A percentile compares a stretch with the other conserved stretches of the same genome.
Conservation (phyloP, 345 rosid species). For the Sonneratia caseolaris region DNA sequence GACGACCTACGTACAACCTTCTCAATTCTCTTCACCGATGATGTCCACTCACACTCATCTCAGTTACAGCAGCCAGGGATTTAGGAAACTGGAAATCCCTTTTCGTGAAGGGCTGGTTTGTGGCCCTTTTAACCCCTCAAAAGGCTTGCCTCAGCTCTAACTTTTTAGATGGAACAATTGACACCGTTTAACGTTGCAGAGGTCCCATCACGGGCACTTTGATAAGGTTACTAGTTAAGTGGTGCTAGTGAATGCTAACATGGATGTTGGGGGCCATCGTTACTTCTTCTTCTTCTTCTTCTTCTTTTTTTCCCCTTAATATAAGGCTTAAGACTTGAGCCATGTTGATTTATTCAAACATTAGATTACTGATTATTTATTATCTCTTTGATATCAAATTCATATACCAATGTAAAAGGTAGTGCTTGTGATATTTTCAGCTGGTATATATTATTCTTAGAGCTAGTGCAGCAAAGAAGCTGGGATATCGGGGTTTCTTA, state of each 20-base stretch:
- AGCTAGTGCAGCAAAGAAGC: background rate
- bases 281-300: too few species aligned
- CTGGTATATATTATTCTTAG: background rate
- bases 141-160: background rate
- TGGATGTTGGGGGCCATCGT: too few species aligned
- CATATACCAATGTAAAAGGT: too few species aligned
- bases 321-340: too few species aligned
- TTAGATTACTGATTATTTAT: too few species aligned
- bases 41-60: background rate
- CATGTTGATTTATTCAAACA: too few species aligned
- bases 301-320: too few species aligned
- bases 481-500: background rate
- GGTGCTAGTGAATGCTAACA: background rate
- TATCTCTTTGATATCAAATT: too few species aligned
- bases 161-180: background rate
- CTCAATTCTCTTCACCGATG: background rate
- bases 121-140: too few species aligned
- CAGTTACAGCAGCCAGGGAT: background rate
- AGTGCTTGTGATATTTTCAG: background rate
- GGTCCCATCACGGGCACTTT: background rate
- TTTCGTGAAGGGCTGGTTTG: too few species aligned
- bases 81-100: too few species aligned
- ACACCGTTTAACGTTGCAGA: background rate
- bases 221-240: background rate
- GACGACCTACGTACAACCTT: background rate